Evolutionary conservation across 2,329 filamentous ascomycete genomes (phyloP), one percentile per base, ranked within the genome.

Genomic region (Lecanicillium sp.): DNA sequence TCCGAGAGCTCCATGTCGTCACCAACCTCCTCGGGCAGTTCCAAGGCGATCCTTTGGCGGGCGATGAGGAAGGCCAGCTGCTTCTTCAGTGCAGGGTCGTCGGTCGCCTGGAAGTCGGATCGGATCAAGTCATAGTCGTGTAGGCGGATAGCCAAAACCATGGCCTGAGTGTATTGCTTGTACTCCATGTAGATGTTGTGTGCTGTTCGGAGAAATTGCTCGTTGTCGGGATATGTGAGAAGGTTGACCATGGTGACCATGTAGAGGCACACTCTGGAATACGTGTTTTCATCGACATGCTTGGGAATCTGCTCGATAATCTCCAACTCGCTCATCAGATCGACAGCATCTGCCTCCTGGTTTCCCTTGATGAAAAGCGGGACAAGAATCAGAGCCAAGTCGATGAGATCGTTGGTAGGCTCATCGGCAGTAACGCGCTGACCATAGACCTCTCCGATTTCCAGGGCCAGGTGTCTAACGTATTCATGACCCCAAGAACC

Each of bases 211-310:
- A 98, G 81, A 65, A 98, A 97, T 53, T 86, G 81, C 58, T 96
- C 87, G 63, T 98, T 96, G 64, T 98, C 92, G 31, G 92, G 92
- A 57, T 94, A 97, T 39, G 92, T 96, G 60, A 98, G 79, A 15
- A 98, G 77, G 57, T 92, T 94, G 50, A 98, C 92, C 86, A 97
- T 97, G 70, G 87, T 94, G 52, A 94, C 87, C 83, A 98, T 95
- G 68, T 98, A 98, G 50, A 98, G 68, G 59, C 92, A 97, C 40
- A 96, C 92, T 55, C 92, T 74, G 37, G 84, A 72, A 60, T 94
- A 98, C 18, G 89, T 97, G 65, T 97, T 83, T 60, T 94, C 84
- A 60, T 98, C 92, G 37, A 98, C 74, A 53, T 89, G 94, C 49
- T 87, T 76, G 41, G 87, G 81, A 33, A 98, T 84, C 55, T 89